phyloP scores from a whole-genome alignment of 768 basidiomycete genomes.

The Mycena vulgaris region DNA sequence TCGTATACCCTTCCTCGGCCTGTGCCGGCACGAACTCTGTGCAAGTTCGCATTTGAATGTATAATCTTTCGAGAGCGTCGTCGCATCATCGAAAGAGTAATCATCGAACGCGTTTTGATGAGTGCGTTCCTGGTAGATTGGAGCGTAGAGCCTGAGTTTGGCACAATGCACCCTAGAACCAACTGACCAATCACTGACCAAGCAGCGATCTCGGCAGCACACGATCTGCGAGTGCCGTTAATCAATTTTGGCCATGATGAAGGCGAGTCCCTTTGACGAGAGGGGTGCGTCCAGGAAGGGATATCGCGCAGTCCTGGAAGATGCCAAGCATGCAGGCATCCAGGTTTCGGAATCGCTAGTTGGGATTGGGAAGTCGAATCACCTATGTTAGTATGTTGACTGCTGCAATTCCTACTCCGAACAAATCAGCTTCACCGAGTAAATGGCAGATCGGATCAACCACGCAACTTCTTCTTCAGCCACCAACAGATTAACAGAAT shows the following conservation, averaged over 20 bases:
- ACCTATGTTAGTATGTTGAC: background rate
- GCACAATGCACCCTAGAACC: background rate
- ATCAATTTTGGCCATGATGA: background rate
- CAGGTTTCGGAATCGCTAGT: background rate
- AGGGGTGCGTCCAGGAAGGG: no score
- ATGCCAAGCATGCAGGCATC: background rate
- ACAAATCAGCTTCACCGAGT: background rate
- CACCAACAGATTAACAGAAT: background rate
- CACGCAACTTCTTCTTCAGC: background rate
- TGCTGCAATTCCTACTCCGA: background rate
- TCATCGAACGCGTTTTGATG: slow-evolving; percentile 24
- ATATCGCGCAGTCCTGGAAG: background rate
- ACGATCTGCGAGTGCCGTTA: slow-evolving; percentile 7
- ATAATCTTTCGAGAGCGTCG: slow-evolving; percentile 14
- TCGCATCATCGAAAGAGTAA: slow-evolving; percentile 9
- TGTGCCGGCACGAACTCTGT: slow-evolving; percentile 25
- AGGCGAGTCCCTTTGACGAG: background rate
- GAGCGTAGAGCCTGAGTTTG: slow-evolving; percentile 28
- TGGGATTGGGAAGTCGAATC: slow-evolving; percentile 3
- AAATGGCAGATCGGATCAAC: slow-evolving; percentile 2
- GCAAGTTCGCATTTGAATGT: background rate
- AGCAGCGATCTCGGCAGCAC: slow-evolving; percentile 7
- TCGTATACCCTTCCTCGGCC: background rate
- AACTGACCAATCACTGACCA: background rate
- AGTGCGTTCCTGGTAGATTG: slow-evolving; percentile 24